Percentiles rank a stretch among this genome's conserved stretches.
Evolutionary conservation across 2,329 filamentous ascomycete species (phyloP).

Genomic region (Elsinoe batatas): DNA sequence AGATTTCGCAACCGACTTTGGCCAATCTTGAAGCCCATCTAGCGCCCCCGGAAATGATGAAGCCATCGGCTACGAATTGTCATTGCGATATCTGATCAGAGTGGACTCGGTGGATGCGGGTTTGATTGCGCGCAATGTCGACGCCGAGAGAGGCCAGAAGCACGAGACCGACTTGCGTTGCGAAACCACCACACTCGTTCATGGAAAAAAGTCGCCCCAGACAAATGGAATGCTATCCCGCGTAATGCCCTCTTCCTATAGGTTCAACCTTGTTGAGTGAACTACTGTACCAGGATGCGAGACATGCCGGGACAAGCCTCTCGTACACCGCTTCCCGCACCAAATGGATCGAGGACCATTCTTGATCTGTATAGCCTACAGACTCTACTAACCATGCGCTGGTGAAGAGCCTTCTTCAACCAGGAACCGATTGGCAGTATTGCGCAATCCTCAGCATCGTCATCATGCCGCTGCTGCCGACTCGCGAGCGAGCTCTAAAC

Average conservation of each 20-base stretch:
- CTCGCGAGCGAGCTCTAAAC: neutral
- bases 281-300: neutral
- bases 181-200: neutral
- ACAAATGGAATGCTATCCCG: neutral
- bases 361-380: neutral
- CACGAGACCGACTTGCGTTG: neutral
- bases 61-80: constrained; percentile 2
- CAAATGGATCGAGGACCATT: neutral
- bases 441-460: constrained; percentile 3
- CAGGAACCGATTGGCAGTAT: neutral
- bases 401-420: neutral
- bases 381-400: neutral
- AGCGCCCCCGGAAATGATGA: constrained; percentile 10
- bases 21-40: neutral
- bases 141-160: neutral
- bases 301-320: constrained; percentile 5
- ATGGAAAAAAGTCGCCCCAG: neutral
- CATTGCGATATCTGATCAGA: neutral
- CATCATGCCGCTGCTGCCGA: constrained; percentile 7
- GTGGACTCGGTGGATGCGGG: neutral
- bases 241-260: neutral
- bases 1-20: constrained; percentile 8
- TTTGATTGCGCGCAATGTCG: neutral
- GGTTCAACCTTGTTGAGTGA: neutral
- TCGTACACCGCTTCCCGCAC: constrained; percentile 7